Percentiles rank a stretch among this genome's conserved stretches.
These are phyloP conservation scores for Euphorbia tirucalli DNA, from an alignment of 345 rosid species.

Conservation along the genomic window DNA sequence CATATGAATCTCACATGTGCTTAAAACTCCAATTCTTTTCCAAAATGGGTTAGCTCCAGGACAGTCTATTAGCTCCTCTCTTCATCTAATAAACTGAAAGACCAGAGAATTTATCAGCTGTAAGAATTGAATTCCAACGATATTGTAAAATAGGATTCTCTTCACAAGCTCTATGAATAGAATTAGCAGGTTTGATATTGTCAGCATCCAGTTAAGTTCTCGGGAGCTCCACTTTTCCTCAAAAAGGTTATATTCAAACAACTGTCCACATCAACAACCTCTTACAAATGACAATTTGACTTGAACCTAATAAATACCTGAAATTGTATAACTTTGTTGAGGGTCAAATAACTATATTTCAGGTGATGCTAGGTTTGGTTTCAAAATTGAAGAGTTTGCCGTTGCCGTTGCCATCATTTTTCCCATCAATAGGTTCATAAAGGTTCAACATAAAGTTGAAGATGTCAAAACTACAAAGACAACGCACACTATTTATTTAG, in stretches of 20 bases:
- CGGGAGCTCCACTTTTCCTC: not conserved
- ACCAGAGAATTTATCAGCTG: not conserved
- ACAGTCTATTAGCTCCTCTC: not conserved
- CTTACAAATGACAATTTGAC: not conserved
- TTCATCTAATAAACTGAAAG: conserved; percentile 2
- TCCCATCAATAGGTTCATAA: not conserved
- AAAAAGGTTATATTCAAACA: not conserved
- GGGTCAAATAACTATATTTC: not conserved
- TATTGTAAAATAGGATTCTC: conserved; percentile 1
- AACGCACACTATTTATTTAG: not conserved
- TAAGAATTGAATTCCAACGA: not conserved
- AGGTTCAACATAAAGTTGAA: not conserved
- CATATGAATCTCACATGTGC: not conserved
- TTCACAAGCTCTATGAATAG: not conserved
- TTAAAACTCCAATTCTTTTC: not conserved
- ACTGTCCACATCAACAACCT: not conserved
- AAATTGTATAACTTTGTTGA: not conserved
- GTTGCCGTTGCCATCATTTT: not conserved
- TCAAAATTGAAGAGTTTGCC: not conserved
- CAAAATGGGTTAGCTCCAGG: not conserved
- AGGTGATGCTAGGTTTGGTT: not conserved
- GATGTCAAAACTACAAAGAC: not conserved
- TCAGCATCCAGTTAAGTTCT: not conserved
- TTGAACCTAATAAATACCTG: not conserved
- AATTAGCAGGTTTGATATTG: not conserved